Percentiles rank a stretch among this genome's conserved stretches.
phyloP scores from a whole-genome alignment of 768 basidiomycete genomes.

The Hygrophoropsis aurantiaca region DNA sequence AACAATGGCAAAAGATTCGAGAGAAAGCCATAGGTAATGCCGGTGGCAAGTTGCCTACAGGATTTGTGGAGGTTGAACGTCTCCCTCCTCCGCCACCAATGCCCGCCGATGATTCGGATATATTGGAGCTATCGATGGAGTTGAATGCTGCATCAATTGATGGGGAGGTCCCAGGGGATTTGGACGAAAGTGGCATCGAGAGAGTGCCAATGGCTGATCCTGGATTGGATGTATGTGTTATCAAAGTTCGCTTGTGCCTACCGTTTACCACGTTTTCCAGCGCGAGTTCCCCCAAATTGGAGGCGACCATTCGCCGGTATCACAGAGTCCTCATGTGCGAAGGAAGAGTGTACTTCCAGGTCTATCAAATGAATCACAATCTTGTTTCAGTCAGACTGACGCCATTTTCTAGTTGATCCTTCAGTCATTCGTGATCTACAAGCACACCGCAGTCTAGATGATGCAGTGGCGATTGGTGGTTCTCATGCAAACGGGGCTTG shows the following conservation, averaged over 20 bases:
- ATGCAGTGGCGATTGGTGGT: slow-evolving; percentile 34
- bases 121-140: slow-evolving; percentile 88
- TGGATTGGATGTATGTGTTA: slow-evolving; percentile 71
- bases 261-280: slow-evolving; percentile 35
- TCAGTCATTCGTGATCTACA: slow-evolving; percentile 86
- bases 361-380: slow-evolving; percentile 33
- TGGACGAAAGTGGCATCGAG: slow-evolving; percentile 83
- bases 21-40: slow-evolving; percentile 74
- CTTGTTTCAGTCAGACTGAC: slow-evolving; percentile 16
- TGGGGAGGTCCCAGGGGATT: slow-evolving; percentile 54
- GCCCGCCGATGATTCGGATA: slow-evolving; percentile 78
- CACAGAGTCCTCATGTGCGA: slow-evolving; percentile 78
- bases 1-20: slow-evolving; percentile 86
- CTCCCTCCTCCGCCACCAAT: slow-evolving; percentile 77
- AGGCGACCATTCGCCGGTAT: slow-evolving; percentile 56
- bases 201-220: slow-evolving; percentile 92
- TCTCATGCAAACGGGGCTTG: slow-evolving; percentile 29
- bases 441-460: slow-evolving; percentile 81
- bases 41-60: slow-evolving; percentile 67
- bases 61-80: slow-evolving; percentile 66
- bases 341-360: slow-evolving; percentile 95
- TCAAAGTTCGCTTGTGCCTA: slow-evolving; percentile 14
- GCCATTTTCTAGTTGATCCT: slow-evolving; percentile 67
- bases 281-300: slow-evolving; percentile 67
- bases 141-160: slow-evolving; percentile 83